Evolutionary conservation across 2,329 filamentous ascomycete species (phyloP).

Genomic region (Chrysoporthe deuterocubensis): DNA sequence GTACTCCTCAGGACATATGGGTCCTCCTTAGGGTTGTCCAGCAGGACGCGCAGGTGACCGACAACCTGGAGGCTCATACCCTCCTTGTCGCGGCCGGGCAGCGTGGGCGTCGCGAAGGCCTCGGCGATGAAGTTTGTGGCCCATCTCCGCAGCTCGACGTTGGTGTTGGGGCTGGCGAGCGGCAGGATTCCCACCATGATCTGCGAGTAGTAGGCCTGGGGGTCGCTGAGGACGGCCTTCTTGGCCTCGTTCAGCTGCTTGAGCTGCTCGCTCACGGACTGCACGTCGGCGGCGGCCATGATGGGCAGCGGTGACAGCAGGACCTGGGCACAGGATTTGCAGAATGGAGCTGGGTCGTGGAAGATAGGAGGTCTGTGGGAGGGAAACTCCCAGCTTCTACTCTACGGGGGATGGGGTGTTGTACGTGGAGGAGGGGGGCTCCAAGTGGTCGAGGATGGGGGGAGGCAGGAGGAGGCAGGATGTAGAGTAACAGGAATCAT

Average conservation of each 20-base stretch:
- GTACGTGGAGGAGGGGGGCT: slow-evolving; percentile 5
- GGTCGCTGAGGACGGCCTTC: slow-evolving; percentile 83
- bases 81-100: slow-evolving; percentile 79
- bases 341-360: background rate
- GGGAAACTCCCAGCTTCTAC: slow-evolving; percentile 25
- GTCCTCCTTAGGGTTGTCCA: slow-evolving; percentile 77
- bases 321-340: slow-evolving; percentile 18
- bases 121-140: slow-evolving; percentile 95
- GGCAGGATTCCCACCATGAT: slow-evolving; percentile 93
- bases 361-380: background rate
- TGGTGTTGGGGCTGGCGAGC: slow-evolving; percentile 76
- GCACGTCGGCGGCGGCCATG: slow-evolving; percentile 55
- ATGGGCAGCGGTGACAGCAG: slow-evolving; percentile 32
- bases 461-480: slow-evolving; percentile 3
- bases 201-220: slow-evolving; percentile 79
- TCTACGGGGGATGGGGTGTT: slow-evolving; percentile 22
- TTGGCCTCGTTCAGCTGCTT: slow-evolving; percentile 88
- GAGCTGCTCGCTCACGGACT: slow-evolving; percentile 75
- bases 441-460: background rate
- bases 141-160: slow-evolving; percentile 88
- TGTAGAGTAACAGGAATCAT: slow-evolving; percentile 9
- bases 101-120: slow-evolving; percentile 89
- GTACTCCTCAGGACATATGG: slow-evolving; percentile 80
- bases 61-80: slow-evolving; percentile 77
- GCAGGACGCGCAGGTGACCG: slow-evolving; percentile 71